Base-by-base conservation (phyloP, 2,329 filamentous ascomycete species). In the Colletotrichum salicis region DNA sequence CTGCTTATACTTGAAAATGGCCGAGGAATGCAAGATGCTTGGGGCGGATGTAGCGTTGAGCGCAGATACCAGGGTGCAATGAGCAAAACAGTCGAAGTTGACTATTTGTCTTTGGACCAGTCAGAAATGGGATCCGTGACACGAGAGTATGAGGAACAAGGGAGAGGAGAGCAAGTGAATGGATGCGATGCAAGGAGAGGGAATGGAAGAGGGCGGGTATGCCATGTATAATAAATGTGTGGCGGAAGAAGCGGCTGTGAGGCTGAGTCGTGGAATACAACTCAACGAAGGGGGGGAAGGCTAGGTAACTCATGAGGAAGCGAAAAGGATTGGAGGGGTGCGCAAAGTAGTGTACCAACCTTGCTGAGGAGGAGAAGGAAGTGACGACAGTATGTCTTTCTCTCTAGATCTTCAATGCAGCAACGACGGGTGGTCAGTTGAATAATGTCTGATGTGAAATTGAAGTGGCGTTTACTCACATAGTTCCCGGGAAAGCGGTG, bases 191-290 rank as follows among this genome's bases (percentile, higher is more conserved):
- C 52, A 27, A 55, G 13, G 52, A 24, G 22, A 27, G 37, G 52
- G 27, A 52, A 45, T 13, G 55, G 52, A 56, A 48, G 19, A 57
- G 22, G 27, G 57, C 64, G 27, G 51, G 41, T 45, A n/a, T 27
- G 41, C 41, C 33, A 70, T 33, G 62, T 59, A 41, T 51, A 63
- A 61, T 24, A 71, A 37, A 61, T 62, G 57, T 24, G 52, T 48
- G 64, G 67, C 76, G 76, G 76, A 74, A 72, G 66, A 59, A 66
- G 74, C 74, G 76, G 76, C 74, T 73, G 22, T 60, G 74, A 74
- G 74, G 74, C 75, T 74, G 76, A 77, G 72, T 72, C 58, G 70
- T 65, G 65, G 35, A 27, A 64, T 52, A n/a, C 52, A 56, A 48
- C 41, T 48, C 41, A 4, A 48, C 41, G 41, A 48, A 19, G 41